Percentiles rank a stretch among this genome's conserved stretches.
Conservation (phyloP, 2,329 filamentous ascomycete genomes). For the Penicillium sp. region DNA sequence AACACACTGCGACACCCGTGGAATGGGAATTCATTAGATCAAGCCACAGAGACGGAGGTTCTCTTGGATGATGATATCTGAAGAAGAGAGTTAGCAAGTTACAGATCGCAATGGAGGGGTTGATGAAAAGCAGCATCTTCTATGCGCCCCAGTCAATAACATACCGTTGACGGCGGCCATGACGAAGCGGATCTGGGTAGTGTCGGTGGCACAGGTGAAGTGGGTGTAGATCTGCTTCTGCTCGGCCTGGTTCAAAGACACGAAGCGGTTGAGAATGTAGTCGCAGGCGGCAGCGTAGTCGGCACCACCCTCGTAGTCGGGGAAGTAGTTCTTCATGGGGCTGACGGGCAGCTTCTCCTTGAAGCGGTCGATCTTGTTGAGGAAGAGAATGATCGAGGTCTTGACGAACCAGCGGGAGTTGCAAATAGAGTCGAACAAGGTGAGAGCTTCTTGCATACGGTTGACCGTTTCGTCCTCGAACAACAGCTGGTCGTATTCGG, state of each 20-base stretch:
- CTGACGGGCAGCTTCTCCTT: conserved; percentile 74
- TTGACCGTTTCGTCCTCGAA: conserved; percentile 95
- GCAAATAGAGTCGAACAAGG: conserved; percentile 72
- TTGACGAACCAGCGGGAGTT: conserved; percentile 74
- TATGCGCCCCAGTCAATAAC: conserved; percentile 34
- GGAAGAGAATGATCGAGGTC: conserved; percentile 72
- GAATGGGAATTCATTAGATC: conserved; percentile 66
- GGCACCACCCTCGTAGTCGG: conserved; percentile 83
- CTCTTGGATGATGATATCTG: conserved; percentile 99
- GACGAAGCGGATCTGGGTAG: conserved; percentile 98
- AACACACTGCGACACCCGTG: conserved; percentile 34
- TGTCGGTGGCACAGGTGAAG: conserved; percentile 98
- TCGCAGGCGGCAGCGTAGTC: conserved; percentile 96
- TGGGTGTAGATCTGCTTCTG: conserved; percentile 99
- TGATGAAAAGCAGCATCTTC: neutral
- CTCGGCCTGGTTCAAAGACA: conserved; percentile 97
- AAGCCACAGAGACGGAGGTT: conserved; percentile 96
- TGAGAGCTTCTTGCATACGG: conserved; percentile 73
- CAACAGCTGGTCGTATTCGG: conserved; percentile 92
- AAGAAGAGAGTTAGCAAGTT: conserved; percentile 28
- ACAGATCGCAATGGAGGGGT: neutral
- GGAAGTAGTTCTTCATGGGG: conserved; percentile 77
- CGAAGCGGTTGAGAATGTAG: conserved; percentile 98
- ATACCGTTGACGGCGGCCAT: conserved; percentile 99
- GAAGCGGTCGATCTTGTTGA: conserved; percentile 76